Evolutionary conservation across 306 rosid genomes (phyloP).

Genomic region (Mucuna pruriens): DNA sequence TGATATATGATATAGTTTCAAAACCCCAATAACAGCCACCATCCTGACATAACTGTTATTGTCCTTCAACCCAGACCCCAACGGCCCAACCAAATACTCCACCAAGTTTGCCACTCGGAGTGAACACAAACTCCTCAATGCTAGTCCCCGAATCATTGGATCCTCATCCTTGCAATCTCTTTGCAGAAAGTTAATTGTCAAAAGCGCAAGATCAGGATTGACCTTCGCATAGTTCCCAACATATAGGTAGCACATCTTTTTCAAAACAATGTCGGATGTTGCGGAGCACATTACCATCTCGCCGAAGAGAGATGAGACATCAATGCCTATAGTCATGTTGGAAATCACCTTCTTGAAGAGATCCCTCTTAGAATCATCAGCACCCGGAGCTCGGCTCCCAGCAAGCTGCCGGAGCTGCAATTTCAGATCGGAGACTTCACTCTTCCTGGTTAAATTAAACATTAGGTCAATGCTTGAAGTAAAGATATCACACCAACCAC

Average conservation of each 20-base stretch:
- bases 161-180: conserved; percentile 98
- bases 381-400: conserved; percentile 97
- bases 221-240: conserved; percentile 96
- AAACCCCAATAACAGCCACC: conserved; percentile 89
- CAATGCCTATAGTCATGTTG: conserved; percentile 95
- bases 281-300: conserved; percentile 99
- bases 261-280: conserved; percentile 86
- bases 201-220: conserved; percentile 93
- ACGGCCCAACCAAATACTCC: conserved; percentile 97
- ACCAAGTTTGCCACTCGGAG: conserved; percentile 88
- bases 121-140: conserved; percentile 93
- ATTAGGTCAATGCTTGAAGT: conserved; percentile 25
- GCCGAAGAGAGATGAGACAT: conserved; percentile 88
- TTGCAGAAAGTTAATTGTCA: conserved; percentile 97
- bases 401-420: conserved; percentile 97
- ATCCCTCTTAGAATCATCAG: conserved; percentile 95
- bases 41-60: conserved; percentile 85
- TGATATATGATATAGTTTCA: conserved; percentile 93
- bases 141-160: conserved; percentile 97
- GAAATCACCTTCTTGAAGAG: conserved; percentile 98
- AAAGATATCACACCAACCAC: background rate
- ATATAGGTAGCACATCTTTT: conserved; percentile 97
- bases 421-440: conserved; percentile 96
- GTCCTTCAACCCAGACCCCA: conserved; percentile 94
- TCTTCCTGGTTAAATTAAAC: conserved; percentile 65